phyloP scores from a whole-genome alignment of 1,284 basidiomycete genomes.

The Cutaneotrichosporon sp. region DNA sequence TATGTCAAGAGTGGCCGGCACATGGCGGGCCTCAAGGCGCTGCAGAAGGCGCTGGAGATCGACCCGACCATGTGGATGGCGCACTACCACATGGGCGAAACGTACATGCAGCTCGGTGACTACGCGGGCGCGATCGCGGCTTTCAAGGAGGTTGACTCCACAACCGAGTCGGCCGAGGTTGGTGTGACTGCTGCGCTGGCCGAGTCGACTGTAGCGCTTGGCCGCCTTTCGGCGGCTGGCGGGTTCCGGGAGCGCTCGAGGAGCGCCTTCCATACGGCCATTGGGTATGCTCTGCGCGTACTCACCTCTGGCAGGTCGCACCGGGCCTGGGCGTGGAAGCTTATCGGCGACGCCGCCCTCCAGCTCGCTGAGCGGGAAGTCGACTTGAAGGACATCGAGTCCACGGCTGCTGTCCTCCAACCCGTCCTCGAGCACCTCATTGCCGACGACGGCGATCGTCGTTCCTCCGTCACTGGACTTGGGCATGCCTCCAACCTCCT shows the following conservation, averaged over 20 bases:
- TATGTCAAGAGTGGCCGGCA: slow-evolving; percentile 85
- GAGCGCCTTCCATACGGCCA: slow-evolving; percentile 64
- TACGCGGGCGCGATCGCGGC: slow-evolving; percentile 71
- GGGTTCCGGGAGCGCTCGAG: slow-evolving; percentile 77
- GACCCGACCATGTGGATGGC: slow-evolving; percentile 77
- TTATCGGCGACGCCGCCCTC: slow-evolving; percentile 73
- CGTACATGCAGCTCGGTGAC: slow-evolving; percentile 75
- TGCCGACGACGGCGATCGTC: slow-evolving; percentile 46
- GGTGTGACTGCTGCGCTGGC: slow-evolving; percentile 73
- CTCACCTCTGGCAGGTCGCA: slow-evolving; percentile 62
- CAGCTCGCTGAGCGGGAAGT: slow-evolving; percentile 58
- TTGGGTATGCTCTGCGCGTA: slow-evolving; percentile 61
- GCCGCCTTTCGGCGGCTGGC: slow-evolving; percentile 63
- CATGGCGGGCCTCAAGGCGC: slow-evolving; percentile 84
- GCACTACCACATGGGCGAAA: slow-evolving; percentile 78
- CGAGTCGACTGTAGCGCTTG: slow-evolving; percentile 71
- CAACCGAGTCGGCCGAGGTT: slow-evolving; percentile 57
- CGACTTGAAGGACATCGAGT: slow-evolving; percentile 39
- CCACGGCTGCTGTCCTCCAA: slow-evolving; percentile 34
- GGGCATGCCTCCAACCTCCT: slow-evolving; percentile 44
- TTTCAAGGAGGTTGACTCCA: slow-evolving; percentile 63
- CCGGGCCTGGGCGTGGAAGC: slow-evolving; percentile 79
- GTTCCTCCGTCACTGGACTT: slow-evolving; percentile 42
- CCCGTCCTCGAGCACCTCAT: slow-evolving; percentile 45
- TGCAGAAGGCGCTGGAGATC: slow-evolving; percentile 70